A percentile compares a stretch with the other conserved stretches of the same genome.
These are phyloP conservation scores for Sanghuangporus sanghuang DNA, from an alignment of 1,284 basidiomycete species.

Conservation along the genomic window DNA sequence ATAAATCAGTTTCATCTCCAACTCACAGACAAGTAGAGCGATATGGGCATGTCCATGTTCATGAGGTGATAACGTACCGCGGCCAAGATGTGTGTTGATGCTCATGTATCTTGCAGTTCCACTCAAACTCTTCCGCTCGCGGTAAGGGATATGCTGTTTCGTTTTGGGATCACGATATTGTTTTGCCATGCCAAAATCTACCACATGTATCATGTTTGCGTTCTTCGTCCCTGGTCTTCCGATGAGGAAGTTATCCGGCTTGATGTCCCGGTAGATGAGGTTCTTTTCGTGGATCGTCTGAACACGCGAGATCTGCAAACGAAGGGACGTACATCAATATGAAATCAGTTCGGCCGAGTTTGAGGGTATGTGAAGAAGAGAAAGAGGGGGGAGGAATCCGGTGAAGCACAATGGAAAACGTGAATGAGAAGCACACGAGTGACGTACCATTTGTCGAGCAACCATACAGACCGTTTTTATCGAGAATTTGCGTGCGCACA, in stretches of 20 bases:
- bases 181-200: conserved; percentile 98
- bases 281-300: conserved; percentile 97
- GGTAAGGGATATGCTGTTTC: conserved; percentile 95
- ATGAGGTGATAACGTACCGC: conserved; percentile 48
- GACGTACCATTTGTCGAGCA: conserved; percentile 87
- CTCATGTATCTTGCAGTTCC: conserved; percentile 95
- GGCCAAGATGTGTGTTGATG: conserved; percentile 93
- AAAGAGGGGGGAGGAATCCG: background rate
- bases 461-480: conserved; percentile 97
- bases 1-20: background rate
- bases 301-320: conserved; percentile 71
- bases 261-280: conserved; percentile 96
- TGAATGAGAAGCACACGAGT: background rate
- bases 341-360: background rate
- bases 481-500: conserved; percentile 92
- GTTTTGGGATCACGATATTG: conserved; percentile 97
- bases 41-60: background rate
- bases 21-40: background rate
- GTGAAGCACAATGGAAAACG: background rate
- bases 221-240: conserved; percentile 87
- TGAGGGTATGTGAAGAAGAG: background rate
- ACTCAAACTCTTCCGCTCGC: conserved; percentile 89
- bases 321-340: background rate
- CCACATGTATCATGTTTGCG: conserved; percentile 65
- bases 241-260: conserved; percentile 95